phyloP scores from a whole-genome alignment of 352 stramenopile species.

The Albugo candida region DNA sequence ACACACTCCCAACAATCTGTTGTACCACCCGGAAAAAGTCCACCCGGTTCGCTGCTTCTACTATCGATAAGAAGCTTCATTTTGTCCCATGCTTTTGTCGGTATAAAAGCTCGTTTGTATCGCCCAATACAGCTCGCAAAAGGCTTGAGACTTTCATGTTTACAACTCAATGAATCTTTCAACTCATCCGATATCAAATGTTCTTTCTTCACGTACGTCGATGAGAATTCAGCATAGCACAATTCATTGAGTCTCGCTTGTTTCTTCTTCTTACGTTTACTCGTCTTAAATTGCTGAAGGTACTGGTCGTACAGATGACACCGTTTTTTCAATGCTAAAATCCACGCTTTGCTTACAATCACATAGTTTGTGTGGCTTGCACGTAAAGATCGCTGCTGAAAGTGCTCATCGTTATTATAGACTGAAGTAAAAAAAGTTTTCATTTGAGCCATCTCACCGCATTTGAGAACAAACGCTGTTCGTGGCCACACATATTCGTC shows the following conservation, averaged over 20 bases:
- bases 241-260: conserved; percentile 1
- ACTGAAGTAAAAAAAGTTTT: conserved; percentile 27
- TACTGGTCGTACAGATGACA: conserved; percentile 55
- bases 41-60: too few species aligned
- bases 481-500: conserved; percentile 38
- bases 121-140: conserved; percentile 33
- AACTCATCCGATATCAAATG: too few species aligned
- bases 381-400: background rate
- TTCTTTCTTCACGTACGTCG: too few species aligned
- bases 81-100: conserved; percentile 6
- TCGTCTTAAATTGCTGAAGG: conserved; percentile 40
- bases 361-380: conserved; percentile 27
- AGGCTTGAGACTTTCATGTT: conserved; percentile 35
- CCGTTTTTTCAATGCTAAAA: conserved; percentile 50
- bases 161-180: conserved; percentile 13
- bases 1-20: conserved; percentile 39
- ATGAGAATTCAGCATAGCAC: background rate
- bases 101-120: conserved; percentile 27
- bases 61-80: too few species aligned
- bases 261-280: conserved; percentile 42
- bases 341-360: conserved; percentile 51
- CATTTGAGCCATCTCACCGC: conserved; percentile 37
- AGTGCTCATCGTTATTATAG: background rate
- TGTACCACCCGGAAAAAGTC: conserved; percentile 16
- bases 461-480: conserved; percentile 26